Evolutionary conservation across 2,329 filamentous ascomycete genomes (phyloP).

Genomic region (Xylariaceae sp.): DNA sequence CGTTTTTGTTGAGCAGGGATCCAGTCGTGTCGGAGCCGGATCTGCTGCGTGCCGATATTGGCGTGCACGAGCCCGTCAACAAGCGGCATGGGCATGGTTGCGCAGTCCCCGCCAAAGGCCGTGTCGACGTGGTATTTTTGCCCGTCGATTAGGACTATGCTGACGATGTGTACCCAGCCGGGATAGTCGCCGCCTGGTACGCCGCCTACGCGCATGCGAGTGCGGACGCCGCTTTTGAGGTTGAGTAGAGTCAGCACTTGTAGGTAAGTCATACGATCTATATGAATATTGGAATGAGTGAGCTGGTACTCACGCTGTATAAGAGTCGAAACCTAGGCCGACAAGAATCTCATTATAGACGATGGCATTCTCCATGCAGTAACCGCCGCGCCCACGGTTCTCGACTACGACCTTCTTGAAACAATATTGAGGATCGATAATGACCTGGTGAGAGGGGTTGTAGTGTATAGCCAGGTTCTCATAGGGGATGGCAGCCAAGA

Average conservation of each 20-base stretch:
- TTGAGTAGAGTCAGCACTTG: too few species aligned
- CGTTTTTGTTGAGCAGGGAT: conserved; percentile 42
- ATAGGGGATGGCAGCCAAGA: conserved; percentile 45
- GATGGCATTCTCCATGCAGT: conserved; percentile 57
- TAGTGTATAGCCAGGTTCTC: conserved; percentile 56
- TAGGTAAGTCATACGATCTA: too few species aligned
- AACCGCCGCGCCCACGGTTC: conserved; percentile 48
- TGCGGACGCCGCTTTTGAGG: conserved; percentile 56
- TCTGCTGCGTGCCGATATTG: conserved; percentile 53
- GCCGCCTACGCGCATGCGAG: conserved; percentile 37
- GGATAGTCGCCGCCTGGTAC: conserved; percentile 40
- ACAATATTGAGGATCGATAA: conserved; percentile 43
- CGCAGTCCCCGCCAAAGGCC: conserved; percentile 60
- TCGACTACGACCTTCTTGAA: conserved; percentile 46
- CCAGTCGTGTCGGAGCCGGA: conserved; percentile 49
- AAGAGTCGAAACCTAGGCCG: conserved; percentile 50
- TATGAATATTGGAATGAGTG: too few species aligned
- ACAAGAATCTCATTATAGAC: conserved; percentile 51
- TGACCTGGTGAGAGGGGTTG: conserved; percentile 34
- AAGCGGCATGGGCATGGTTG: conserved; percentile 55
- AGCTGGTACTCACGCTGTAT: too few species aligned
- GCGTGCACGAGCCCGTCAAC: conserved; percentile 37
- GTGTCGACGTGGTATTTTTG: conserved; percentile 56
- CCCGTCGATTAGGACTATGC: conserved; percentile 53
- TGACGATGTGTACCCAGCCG: conserved; percentile 58